Conservation (phyloP, 441 rosid species). For the Populus hybrid region DNA sequence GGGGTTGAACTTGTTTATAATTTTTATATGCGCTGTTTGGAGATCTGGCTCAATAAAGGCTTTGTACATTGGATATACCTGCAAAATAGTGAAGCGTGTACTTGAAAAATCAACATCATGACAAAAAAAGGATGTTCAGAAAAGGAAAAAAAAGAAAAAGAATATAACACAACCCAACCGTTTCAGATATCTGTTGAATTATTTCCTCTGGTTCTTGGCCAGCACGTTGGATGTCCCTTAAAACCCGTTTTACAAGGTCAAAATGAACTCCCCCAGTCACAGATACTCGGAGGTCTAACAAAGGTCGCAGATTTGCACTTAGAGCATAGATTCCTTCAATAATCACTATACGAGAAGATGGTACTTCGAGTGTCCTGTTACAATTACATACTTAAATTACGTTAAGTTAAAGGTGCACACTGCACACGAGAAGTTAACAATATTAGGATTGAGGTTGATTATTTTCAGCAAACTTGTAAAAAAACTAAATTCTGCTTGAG, state of each 20-base stretch:
- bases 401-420: slow-evolving; percentile 6
- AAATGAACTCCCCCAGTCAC: slow-evolving; percentile 99
- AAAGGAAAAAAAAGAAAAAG: not conserved
- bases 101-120: slow-evolving; percentile 10
- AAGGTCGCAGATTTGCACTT: slow-evolving; percentile 80
- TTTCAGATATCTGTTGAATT: slow-evolving; percentile 97
- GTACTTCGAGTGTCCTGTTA: slow-evolving; percentile 82
- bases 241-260: slow-evolving; percentile 96
- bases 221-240: slow-evolving; percentile 96
- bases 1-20: slow-evolving; percentile 92
- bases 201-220: slow-evolving; percentile 99
- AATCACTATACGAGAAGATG: slow-evolving; percentile 85
- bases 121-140: slow-evolving; percentile 1
- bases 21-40: slow-evolving; percentile 90
- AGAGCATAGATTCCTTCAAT: slow-evolving; percentile 96
- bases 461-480: too few species aligned
- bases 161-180: slow-evolving; percentile 42
- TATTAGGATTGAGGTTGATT: not conserved
- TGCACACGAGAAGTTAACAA: not conserved
- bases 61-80: slow-evolving; percentile 99
- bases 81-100: slow-evolving; percentile 23
- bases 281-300: slow-evolving; percentile 86
- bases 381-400: slow-evolving; percentile 20
- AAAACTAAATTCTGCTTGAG: not conserved
- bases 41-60: slow-evolving; percentile 99